Conservation (phyloP, 2,329 filamentous ascomycete species). For the Colletotrichum sublineola region DNA sequence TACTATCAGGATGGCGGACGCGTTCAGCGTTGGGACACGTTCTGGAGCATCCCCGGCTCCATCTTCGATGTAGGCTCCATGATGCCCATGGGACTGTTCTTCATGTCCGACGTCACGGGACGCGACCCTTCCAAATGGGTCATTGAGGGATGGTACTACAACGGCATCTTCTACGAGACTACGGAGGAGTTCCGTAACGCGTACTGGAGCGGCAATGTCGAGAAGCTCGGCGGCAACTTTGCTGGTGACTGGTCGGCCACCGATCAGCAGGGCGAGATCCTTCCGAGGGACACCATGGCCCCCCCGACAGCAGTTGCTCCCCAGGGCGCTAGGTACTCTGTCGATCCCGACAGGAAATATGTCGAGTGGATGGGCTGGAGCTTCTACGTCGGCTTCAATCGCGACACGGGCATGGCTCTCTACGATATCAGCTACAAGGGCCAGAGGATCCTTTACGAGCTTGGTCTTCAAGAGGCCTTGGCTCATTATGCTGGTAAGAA, state of each 20-base stretch:
- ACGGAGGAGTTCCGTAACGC: constrained; percentile 62
- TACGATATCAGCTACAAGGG: constrained; percentile 67
- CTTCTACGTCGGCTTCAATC: constrained; percentile 65
- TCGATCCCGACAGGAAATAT: constrained; percentile 59
- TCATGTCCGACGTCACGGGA: constrained; percentile 63
- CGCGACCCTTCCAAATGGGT: constrained; percentile 65
- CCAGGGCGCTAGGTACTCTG: constrained; percentile 55
- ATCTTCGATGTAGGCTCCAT: constrained; percentile 59
- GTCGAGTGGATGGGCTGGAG: constrained; percentile 65
- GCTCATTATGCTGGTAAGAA: constrained; percentile 70
- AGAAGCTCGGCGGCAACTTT: constrained; percentile 60
- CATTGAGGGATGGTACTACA: constrained; percentile 66
- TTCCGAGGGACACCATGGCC: constrained; percentile 52
- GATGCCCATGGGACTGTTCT: constrained; percentile 60
- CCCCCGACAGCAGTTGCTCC: constrained; percentile 47
- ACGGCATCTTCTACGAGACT: constrained; percentile 65
- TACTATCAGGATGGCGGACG: constrained; percentile 57
- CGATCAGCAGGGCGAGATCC: constrained; percentile 54
- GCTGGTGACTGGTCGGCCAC: constrained; percentile 62
- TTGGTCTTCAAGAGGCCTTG: constrained; percentile 67
- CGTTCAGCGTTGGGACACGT: constrained; percentile 62
- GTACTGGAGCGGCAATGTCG: constrained; percentile 58
- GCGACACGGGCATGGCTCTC: constrained; percentile 62
- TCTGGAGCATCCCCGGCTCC: constrained; percentile 55
- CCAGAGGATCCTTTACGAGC: constrained; percentile 67